Evolutionary conservation across 768 basidiomycete genomes (phyloP).

Genomic region (Flagelloscypha sp.): DNA sequence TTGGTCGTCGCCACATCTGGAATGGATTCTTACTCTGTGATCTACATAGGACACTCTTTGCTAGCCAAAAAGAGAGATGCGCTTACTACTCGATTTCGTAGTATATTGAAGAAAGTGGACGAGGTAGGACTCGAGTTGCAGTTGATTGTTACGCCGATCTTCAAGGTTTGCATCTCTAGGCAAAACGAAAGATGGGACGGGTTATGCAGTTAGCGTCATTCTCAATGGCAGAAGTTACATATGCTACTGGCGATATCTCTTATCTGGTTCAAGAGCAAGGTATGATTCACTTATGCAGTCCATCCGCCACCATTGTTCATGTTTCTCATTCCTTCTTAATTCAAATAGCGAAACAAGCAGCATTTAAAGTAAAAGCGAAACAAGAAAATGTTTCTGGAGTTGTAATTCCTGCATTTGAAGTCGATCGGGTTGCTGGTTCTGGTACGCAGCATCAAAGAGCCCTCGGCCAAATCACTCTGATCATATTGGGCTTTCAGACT

Average conservation of each 20-base stretch:
- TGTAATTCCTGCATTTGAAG: conserved; percentile 90
- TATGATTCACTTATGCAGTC: too few relatives aligned
- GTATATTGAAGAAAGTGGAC: conserved; percentile 94
- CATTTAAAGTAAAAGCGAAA: conserved; percentile 88
- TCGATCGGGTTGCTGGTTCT: conserved; percentile 76
- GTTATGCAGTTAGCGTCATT: conserved; percentile 99
- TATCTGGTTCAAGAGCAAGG: conserved; percentile 97
- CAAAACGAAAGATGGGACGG: conserved; percentile 97
- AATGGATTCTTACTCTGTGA: too few relatives aligned
- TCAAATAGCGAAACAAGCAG: conserved; percentile 83
- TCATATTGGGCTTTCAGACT: conserved; percentile 44
- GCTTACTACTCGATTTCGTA: conserved; percentile 86
- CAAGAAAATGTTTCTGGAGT: conserved; percentile 99
- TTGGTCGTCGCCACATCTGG: too few relatives aligned
- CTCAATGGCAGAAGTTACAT: conserved; percentile 97
- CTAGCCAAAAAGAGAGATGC: conserved; percentile 98
- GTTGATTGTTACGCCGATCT: conserved; percentile 13
- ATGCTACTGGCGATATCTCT: conserved; percentile 93
- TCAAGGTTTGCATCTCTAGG: conserved; percentile 43
- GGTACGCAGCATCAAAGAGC: conserved; percentile 34
- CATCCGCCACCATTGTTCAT: too few relatives aligned
- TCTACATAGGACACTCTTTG: conserved; percentile 85
- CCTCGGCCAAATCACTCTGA: conserved; percentile 1
- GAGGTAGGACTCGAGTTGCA: conserved; percentile 50
- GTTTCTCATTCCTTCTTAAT: too few relatives aligned